Base-by-base conservation (phyloP, 352 stramenopile species). In the Globisporangium cylindrosporum region DNA sequence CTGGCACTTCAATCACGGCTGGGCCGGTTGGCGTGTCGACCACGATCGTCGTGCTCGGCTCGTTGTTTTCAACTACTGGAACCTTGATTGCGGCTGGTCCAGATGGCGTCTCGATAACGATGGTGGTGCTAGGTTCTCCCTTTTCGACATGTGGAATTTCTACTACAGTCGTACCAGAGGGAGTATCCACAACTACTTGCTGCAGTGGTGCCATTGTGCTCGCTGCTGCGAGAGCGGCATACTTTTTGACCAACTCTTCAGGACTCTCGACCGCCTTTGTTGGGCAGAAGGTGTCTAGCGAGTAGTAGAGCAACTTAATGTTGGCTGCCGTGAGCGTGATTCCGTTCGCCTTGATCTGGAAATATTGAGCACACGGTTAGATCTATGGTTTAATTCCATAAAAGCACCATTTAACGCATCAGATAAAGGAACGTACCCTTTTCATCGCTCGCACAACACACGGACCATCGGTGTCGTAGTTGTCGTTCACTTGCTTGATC, bases 361-460 rank as follows among this genome's bases (percentile, higher is more conserved):
- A 41, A 41, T 10, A 41, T 41, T 7, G 15, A 20, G 22, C 22
- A 29, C 24, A 36, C 34, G 34, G 10, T 41, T 41, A 41, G 34
- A 41, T 41, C 34, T 41, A 10, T 41, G 9, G 9, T 41, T 6
- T 41, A 9, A 41, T 41, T 41, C 34, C 53, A 29, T 29, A 29
- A 29, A 29, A 29, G 5, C 3, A 29, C 3, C 27, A 29, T 29
- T 29, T 5, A 29, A 29, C 27, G 27, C 27, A 29, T 29, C 2
- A 29, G 22, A 51, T 14, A 41, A 3, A 22, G 1, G 15, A 7
- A 72, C 72, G 20, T 74, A 89, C 74, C 59, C 60, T 53, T 36
- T 71, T 71, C 73, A 87, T 86, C 1, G 79, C 78, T 14, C 66
- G 69, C 49, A 81, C 57, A 14, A 73, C 67, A 46, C 81, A 90